Base-by-base conservation (phyloP, 371 early-diverging fungal genomes). In the Paraphysoderma sedebokerense region DNA sequence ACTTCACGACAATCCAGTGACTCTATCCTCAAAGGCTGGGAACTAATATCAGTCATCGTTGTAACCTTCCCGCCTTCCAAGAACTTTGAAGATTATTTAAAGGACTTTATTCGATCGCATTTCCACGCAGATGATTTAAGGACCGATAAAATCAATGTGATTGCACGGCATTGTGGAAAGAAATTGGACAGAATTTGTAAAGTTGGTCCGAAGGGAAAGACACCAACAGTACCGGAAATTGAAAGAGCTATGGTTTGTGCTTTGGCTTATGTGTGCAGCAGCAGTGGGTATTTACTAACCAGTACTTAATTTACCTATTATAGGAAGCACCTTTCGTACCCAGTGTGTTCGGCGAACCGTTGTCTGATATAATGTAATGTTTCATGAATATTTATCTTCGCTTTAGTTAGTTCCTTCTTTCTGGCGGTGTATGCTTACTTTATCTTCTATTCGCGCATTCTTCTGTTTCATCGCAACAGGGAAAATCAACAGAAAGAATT, bases 1-100 rank as follows among this genome's bases (percentile, higher is more conserved):
- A n/a, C n/a, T n/a, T n/a, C n/a, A n/a, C n/a, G n/a, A n/a, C n/a
- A 3, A 17, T 8, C 30, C 44, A 72, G 79, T 23, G 75, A 75
- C 20, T 79, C 82, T 30, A 68, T 79, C 19, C 67, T 67, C 55
- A 71, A 76, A 46, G 96, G 92, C 19, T 96, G 95, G 95, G 68
- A 80, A 49, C 68, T 93, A 26, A 57, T 92, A 47, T 76, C 78
- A 38, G 82, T 87, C 20, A 51, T 92, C 28, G 62, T 79, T 19
- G 68, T 81, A 36, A 78, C 83, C 7, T 93, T 96, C 62, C 86
- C 88, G 0, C 92, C 95, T 0, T 84, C 90, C 39, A 87, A 87
- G 58, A 81, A 85, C 50, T 67, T 92, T 29, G 83, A 86, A 47
- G 68, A 76, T 5, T 90, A 92, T 50, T 65, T 93, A 39, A 72